A percentile compares a stretch with the other conserved stretches of the same genome.
These are phyloP conservation scores for Nannochloropsis oceanica DNA, from an alignment of 108 stramenopile genomes.

Conservation along the genomic window DNA sequence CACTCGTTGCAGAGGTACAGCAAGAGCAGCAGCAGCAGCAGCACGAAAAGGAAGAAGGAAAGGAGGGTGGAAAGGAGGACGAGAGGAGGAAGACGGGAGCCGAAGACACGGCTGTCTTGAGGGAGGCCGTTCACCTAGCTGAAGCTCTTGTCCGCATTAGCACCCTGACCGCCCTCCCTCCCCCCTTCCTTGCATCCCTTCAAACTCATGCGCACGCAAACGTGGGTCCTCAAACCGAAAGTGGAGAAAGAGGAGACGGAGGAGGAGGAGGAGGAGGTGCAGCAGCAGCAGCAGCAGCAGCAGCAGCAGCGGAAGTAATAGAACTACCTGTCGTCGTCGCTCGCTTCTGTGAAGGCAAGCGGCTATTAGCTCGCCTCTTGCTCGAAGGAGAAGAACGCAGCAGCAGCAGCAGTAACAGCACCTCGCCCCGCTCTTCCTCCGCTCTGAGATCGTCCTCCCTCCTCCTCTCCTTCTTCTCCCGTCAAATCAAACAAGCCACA, in stretches of 20 bases:
- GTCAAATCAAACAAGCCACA: background rate
- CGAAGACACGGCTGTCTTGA: background rate
- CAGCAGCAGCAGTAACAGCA: background rate
- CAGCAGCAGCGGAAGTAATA: background rate
- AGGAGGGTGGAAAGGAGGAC: background rate
- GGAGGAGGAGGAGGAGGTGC: background rate
- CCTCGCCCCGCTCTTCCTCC: background rate
- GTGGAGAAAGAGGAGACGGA: background rate
- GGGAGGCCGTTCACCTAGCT: background rate
- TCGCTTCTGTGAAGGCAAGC: too few relatives aligned
- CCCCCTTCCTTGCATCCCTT: background rate
- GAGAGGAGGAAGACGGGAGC: background rate
- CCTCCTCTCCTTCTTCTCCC: background rate
- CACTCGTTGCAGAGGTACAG: background rate
- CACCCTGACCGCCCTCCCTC: background rate
- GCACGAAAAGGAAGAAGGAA: too few relatives aligned
- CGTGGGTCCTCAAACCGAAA: too few relatives aligned
- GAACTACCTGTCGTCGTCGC: too few relatives aligned
- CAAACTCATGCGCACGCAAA: background rate
- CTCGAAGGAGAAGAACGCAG: background rate
- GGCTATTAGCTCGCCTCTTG: too few relatives aligned
- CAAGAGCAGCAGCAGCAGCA: too few relatives aligned
- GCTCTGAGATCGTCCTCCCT: background rate
- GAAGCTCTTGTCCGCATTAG: background rate
- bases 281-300: background rate